phyloP scores from a whole-genome alignment of 2,329 filamentous ascomycete genomes.

The Cytospora chrysosperma region DNA sequence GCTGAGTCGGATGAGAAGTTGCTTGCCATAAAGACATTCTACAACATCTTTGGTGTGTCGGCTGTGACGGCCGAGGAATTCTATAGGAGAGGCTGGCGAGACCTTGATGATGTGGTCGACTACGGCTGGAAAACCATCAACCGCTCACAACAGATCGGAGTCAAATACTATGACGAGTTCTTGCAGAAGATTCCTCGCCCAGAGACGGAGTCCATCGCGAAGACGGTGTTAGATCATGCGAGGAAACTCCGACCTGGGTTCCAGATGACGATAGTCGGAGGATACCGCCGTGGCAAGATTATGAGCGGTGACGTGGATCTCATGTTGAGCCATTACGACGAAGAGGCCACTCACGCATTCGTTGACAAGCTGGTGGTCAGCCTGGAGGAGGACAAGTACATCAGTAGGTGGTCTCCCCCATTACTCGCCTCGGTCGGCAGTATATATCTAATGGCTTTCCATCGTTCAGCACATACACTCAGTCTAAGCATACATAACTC shows the following conservation, averaged over 20 bases:
- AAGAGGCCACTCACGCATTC: constrained; percentile 66
- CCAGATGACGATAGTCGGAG: constrained; percentile 67
- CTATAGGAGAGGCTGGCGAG: constrained; percentile 75
- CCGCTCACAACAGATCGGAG: constrained; percentile 85
- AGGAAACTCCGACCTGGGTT: constrained; percentile 57
- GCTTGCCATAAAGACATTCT: constrained; percentile 67
- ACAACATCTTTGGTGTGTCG: constrained; percentile 90
- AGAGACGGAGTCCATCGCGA: constrained; percentile 71
- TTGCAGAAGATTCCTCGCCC: constrained; percentile 64
- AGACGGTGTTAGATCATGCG: constrained; percentile 65
- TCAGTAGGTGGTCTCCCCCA: constrained; percentile 46
- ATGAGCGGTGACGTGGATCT: constrained; percentile 81
- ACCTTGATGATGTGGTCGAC: constrained; percentile 83
- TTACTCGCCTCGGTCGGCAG: too few relatives aligned
- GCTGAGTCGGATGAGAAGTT: constrained; percentile 65
- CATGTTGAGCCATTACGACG: constrained; percentile 75
- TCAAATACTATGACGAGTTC: constrained; percentile 93
- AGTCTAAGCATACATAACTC: constrained; percentile 68
- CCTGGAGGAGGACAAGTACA: constrained; percentile 66
- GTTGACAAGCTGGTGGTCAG: constrained; percentile 67
- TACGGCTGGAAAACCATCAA: constrained; percentile 73
- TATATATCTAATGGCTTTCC: neutral
- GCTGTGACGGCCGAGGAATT: constrained; percentile 79
- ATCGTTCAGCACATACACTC: constrained; percentile 63
- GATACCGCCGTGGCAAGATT: constrained; percentile 76